These are phyloP conservation scores for Hippophae tibetana DNA, from an alignment of 306 rosid species.

Conservation along the genomic window DNA sequence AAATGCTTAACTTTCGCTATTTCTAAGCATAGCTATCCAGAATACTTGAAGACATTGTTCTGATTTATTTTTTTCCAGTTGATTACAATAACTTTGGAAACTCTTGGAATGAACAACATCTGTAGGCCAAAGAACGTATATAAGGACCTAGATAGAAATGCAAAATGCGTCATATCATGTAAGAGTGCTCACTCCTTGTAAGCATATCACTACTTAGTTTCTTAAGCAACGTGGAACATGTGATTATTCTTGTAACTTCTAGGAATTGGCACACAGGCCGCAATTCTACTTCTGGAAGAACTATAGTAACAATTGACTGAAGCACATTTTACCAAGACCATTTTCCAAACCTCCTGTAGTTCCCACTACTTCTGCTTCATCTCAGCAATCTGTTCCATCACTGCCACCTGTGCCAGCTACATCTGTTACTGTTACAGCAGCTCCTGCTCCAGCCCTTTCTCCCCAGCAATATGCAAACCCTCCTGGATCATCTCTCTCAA, in stretches of 20 bases:
- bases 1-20: too few species aligned
- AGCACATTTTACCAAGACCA: constrained; percentile 78
- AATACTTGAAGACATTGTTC: not conserved
- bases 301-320: constrained; percentile 77
- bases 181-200: too few species aligned
- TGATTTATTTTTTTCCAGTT: not conserved
- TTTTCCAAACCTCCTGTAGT: constrained; percentile 62
- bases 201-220: too few species aligned
- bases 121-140: constrained; percentile 56
- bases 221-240: too few species aligned
- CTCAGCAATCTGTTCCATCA: constrained; percentile 31
- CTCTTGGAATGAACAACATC: not conserved
- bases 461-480: constrained; percentile 68
- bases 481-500: constrained; percentile 48
- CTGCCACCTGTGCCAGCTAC: constrained; percentile 46
- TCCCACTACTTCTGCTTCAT: constrained; percentile 39
- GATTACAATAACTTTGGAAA: not conserved
- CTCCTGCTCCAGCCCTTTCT: constrained; percentile 54
- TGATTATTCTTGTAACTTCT: not conserved
- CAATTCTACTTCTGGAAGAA: constrained; percentile 98
- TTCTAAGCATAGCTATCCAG: too few species aligned
- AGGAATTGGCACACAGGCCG: constrained; percentile 94
- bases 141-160: constrained; percentile 57
- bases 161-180: too few species aligned
- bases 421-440: constrained; percentile 28